Evolutionary conservation across 2,329 filamentous ascomycete genomes (phyloP).

Genomic region (Talaromyces sp.): DNA sequence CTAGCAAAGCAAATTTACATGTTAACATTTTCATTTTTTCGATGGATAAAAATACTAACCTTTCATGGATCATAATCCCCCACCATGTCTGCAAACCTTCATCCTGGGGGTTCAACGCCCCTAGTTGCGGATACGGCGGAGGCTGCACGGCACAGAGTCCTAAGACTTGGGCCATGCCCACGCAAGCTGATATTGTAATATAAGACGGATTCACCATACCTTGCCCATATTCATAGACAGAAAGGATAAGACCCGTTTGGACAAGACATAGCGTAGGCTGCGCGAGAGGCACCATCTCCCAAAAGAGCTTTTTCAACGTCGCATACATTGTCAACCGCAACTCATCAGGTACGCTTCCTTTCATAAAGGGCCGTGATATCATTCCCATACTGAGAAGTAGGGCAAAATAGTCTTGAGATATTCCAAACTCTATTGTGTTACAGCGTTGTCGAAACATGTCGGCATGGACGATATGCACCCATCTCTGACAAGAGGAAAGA

Average conservation of each 20-base stretch:
- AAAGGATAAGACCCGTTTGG: slow-evolving; percentile 5
- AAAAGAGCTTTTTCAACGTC: slow-evolving; percentile 4
- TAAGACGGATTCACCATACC: slow-evolving; percentile 4
- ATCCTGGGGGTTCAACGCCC: not conserved
- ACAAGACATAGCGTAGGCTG: not conserved
- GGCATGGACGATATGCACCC: slow-evolving; percentile 4
- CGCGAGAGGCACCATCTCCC: slow-evolving; percentile 1
- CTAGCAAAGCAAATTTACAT: not conserved
- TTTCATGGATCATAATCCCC: slow-evolving; percentile 7
- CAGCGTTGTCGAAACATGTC: not conserved
- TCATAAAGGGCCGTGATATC: slow-evolving; percentile 2
- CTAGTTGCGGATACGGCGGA: slow-evolving; percentile 1
- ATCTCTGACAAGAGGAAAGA: slow-evolving; percentile 6
- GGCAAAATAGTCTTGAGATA: not conserved
- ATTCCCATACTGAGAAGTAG: slow-evolving; percentile 7
- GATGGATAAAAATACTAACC: not conserved
- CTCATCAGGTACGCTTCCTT: not conserved
- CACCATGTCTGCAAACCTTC: slow-evolving; percentile 3
- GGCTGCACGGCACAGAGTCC: not conserved
- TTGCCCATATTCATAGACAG: slow-evolving; percentile 9
- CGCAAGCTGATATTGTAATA: slow-evolving; percentile 5
- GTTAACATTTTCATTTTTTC: not conserved
- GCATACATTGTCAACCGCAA: slow-evolving; percentile 2
- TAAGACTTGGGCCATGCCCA: slow-evolving; percentile 6
- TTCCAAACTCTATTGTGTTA: not conserved